Percentiles rank a stretch among this genome's conserved stretches.
Evolutionary conservation across 345 rosid genomes (phyloP).

Genomic region (Eucalyptus fibrosa): DNA sequence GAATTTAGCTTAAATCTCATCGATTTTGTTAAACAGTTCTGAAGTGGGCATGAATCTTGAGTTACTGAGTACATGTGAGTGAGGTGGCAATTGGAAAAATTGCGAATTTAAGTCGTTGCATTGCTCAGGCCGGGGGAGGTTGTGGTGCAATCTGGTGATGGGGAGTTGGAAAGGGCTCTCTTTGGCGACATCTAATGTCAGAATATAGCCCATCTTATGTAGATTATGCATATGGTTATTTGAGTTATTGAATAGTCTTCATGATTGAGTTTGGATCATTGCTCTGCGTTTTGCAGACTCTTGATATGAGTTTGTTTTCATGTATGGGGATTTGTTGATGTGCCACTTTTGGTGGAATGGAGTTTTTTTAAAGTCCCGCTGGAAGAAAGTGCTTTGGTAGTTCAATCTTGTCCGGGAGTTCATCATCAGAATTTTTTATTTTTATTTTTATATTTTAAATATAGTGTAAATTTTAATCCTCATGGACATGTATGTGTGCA

Average conservation of each 20-base stretch:
- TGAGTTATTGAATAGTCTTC: not conserved
- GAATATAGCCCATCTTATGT: not conserved
- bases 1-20: not conserved
- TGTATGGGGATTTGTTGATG: not conserved
- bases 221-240: not conserved
- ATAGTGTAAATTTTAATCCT: not conserved
- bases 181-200: not conserved
- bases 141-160: not conserved
- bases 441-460: too few relatives aligned
- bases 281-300: not conserved
- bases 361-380: not conserved
- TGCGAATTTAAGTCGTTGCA: not conserved
- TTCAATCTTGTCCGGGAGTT: not conserved
- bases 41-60: not conserved
- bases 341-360: not conserved
- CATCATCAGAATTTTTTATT: not conserved
- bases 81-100: not conserved
- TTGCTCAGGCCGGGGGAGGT: not conserved
- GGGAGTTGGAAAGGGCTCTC: not conserved
- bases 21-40: not conserved
- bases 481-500: rapidly evolving
- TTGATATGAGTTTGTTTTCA: not conserved
- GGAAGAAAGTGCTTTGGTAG: not conserved
- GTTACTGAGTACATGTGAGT: not conserved
- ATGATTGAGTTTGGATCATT: not conserved